Percentiles rank a stretch among this genome's conserved stretches.
Evolutionary conservation across 2,329 filamentous ascomycete species (phyloP).

Genomic region (Aspergillus ruber): DNA sequence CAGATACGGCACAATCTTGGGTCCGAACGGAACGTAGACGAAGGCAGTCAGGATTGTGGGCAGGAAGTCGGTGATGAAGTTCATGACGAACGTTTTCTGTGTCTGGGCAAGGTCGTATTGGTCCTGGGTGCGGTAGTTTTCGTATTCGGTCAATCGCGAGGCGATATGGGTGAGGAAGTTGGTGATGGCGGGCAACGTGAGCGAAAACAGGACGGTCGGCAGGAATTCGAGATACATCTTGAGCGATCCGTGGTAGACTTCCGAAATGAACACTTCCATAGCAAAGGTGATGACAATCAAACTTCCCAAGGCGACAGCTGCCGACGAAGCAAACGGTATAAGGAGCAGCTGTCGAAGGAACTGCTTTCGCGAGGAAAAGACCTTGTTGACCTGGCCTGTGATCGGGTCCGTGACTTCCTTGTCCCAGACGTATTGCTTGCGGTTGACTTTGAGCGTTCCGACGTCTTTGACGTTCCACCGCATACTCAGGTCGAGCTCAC

Average conservation of each 20-base stretch:
- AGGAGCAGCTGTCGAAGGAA: slow-evolving; percentile 72
- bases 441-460: slow-evolving; percentile 69
- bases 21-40: slow-evolving; percentile 87
- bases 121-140: slow-evolving; percentile 88
- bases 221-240: slow-evolving; percentile 80
- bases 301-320: slow-evolving; percentile 65
- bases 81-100: slow-evolving; percentile 89
- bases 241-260: slow-evolving; percentile 84
- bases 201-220: slow-evolving; percentile 80
- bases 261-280: slow-evolving; percentile 91
- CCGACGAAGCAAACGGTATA: slow-evolving; percentile 74
- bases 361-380: slow-evolving; percentile 71
- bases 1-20: slow-evolving; percentile 75
- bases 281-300: slow-evolving; percentile 83
- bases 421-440: slow-evolving; percentile 73
- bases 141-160: slow-evolving; percentile 67
- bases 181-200: slow-evolving; percentile 71
- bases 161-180: slow-evolving; percentile 70
- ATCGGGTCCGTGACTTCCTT: slow-evolving; percentile 69
- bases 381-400: slow-evolving; percentile 69
- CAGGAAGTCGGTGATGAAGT: slow-evolving; percentile 93
- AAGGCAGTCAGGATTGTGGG: slow-evolving; percentile 90
- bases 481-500: slow-evolving; percentile 77
- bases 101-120: slow-evolving; percentile 78
- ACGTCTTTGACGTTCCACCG: slow-evolving; percentile 86